Conservation (phyloP, 495 filamentous ascomycete species). For the Trichoderma reesei region DNA sequence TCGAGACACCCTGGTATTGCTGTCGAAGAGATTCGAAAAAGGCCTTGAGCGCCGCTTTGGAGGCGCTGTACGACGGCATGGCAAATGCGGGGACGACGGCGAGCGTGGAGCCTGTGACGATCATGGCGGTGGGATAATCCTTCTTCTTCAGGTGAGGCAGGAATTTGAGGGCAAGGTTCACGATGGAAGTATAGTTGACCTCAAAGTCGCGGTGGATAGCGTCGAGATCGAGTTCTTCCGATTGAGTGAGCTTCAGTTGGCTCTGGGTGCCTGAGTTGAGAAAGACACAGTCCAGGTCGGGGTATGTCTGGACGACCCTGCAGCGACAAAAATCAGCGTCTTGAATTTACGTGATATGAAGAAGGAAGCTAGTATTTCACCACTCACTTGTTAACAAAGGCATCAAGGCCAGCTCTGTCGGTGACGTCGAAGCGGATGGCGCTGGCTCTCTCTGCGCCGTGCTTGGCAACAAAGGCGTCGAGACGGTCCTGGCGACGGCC, state of each 20-base stretch:
- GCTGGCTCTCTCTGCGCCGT: slow-evolving; percentile 44
- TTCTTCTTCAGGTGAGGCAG: slow-evolving; percentile 48
- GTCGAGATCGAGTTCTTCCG: slow-evolving; percentile 45
- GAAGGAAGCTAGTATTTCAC: background rate
- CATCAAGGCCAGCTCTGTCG: slow-evolving; percentile 46
- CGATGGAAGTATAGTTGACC: slow-evolving; percentile 58
- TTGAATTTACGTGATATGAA: too few species aligned
- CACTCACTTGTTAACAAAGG: slow-evolving; percentile 42
- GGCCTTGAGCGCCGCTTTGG: slow-evolving; percentile 50
- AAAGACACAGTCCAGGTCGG: slow-evolving; percentile 44
- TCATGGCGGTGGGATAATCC: slow-evolving; percentile 26
- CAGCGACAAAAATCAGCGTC: background rate
- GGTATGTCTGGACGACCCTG: slow-evolving; percentile 45
- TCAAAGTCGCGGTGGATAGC: slow-evolving; percentile 44
- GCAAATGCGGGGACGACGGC: slow-evolving; percentile 41
- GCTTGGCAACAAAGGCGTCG: slow-evolving; percentile 48
- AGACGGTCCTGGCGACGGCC: slow-evolving; percentile 59
- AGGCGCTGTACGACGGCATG: slow-evolving; percentile 46
- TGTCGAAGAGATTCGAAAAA: slow-evolving; percentile 48
- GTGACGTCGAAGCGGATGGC: slow-evolving; percentile 55
- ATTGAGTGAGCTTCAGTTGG: slow-evolving; percentile 50
- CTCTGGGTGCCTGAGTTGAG: slow-evolving; percentile 46
- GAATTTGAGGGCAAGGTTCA: slow-evolving; percentile 53
- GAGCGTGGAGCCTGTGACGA: slow-evolving; percentile 44
- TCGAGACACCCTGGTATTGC: slow-evolving; percentile 34